Evolutionary conservation across 129 eudicot species (phyloP), one percentile per base, ranked within the genome.

Genomic region (Flaveria sonorensis): DNA sequence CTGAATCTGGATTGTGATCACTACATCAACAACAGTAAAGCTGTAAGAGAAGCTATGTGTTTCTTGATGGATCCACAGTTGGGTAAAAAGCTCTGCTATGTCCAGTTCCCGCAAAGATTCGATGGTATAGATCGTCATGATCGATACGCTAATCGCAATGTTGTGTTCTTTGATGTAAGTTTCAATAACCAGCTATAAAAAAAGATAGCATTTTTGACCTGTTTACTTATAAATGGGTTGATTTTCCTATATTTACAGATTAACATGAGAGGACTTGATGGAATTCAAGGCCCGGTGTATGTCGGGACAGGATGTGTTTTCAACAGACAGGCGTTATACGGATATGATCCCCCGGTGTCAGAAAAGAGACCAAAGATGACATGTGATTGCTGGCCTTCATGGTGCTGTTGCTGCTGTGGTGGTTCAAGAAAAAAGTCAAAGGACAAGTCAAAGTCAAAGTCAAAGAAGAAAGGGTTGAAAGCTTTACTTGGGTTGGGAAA

Each of bases 241-340:
- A 48, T 45, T 56, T 10, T 64, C 7, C 11, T n/a, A 73, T 6
- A 23, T 55, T 36, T 32, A 55, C 83, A 93, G 98, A 90, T 93
- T 74, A 94, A 94, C 77, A 94, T 94, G 98, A 94, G 91, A 91
- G 98, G 98, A 77, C 89, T 94, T 67, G 98, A 94, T 42, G 98
- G 98, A 28, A 86, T 94, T 61, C 98, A 94, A 86, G 98, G 98
- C 63, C 98, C 98, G 15, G 98, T 94, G 10, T 94, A 94, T 60
- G 98, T 94, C 1, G 98, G 98, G 6, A 94, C 98, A 0, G 97
- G 98, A 39, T 89, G 96, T 78, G 97, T 91, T 45, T 94, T 94
- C 57, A 94, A 94, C 84, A 67, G 98, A 66, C 97, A 75, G 75
- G 97, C 98, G 42, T 84, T 93, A 63, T 93, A 93, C 43, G 98